Conservation (phyloP, 192 early-diverging fungal species). For the Coemansia sp. region DNA sequence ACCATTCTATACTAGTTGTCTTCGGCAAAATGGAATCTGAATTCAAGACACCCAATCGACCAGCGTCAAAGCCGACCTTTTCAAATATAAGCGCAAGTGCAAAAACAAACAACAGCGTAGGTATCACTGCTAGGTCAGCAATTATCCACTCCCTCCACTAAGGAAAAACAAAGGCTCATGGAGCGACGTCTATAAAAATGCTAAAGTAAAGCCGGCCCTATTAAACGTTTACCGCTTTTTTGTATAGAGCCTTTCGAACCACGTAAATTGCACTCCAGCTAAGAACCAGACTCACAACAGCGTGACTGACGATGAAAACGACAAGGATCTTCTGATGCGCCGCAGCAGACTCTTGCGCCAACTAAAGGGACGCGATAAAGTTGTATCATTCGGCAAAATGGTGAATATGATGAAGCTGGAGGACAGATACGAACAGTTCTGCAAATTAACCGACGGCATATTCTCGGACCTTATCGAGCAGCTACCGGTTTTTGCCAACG, state of each 20-base stretch:
- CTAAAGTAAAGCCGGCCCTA: background rate
- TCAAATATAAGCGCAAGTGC: too few species aligned
- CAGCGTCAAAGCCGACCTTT: too few species aligned
- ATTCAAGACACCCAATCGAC: too few species aligned
- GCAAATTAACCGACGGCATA: background rate
- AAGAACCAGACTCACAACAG: background rate
- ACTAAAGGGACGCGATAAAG: background rate
- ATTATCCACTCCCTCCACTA: too few species aligned
- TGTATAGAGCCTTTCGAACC: background rate
- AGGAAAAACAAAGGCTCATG: too few species aligned
- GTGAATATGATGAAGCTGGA: background rate
- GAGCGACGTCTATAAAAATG: too few species aligned
- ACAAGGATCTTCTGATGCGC: background rate
- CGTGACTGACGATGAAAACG: background rate
- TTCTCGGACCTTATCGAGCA: background rate
- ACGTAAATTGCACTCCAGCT: background rate
- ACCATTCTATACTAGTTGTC: too few species aligned
- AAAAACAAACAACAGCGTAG: too few species aligned
- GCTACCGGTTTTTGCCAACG: background rate
- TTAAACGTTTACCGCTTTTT: too few species aligned
- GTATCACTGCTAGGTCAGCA: too few species aligned
- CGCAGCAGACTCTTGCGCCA: background rate
- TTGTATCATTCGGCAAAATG: background rate
- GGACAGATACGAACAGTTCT: background rate
- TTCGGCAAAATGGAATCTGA: too few species aligned